Conservation (phyloP, 2,329 filamentous ascomycete genomes). For the Aspergillus phoenicis region DNA sequence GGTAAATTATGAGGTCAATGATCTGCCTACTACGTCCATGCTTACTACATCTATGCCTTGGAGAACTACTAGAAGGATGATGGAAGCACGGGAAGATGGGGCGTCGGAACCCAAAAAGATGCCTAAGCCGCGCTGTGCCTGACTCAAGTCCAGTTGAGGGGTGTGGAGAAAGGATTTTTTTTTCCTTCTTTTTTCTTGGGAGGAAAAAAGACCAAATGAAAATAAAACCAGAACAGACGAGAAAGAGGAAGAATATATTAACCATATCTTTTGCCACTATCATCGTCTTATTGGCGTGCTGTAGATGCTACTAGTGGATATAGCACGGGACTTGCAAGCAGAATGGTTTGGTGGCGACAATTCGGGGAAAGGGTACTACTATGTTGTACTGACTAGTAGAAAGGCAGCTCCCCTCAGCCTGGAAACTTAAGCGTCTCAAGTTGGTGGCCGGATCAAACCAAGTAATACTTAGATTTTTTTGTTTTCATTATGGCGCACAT, state of each 20-base stretch:
- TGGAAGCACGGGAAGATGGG: neutral
- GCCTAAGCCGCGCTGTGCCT: neutral
- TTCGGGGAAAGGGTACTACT: neutral
- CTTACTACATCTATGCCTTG: neutral
- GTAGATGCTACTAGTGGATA: neutral
- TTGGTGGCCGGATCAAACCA: neutral
- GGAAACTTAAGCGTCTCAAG: neutral
- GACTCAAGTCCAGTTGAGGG: neutral
- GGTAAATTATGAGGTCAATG: no score
- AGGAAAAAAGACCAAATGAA: neutral
- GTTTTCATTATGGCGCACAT: constrained; percentile 16
- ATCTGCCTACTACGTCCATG: no score
- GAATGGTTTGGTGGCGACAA: constrained; percentile 5
- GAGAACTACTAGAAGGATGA: neutral
- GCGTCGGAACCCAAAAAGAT: neutral
- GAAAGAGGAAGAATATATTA: neutral
- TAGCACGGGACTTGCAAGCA: neutral
- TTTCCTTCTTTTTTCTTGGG: no score
- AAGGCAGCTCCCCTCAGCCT: neutral
- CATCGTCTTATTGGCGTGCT: neutral
- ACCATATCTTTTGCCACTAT: neutral
- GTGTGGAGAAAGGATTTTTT: neutral
- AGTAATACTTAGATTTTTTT: constrained; percentile 1
- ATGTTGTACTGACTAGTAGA: neutral
- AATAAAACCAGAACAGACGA: neutral